A percentile compares a stretch with the other conserved stretches of the same genome.
Conservation (phyloP, 805 yeast species). For the Saccharomycopsis malanga region DNA sequence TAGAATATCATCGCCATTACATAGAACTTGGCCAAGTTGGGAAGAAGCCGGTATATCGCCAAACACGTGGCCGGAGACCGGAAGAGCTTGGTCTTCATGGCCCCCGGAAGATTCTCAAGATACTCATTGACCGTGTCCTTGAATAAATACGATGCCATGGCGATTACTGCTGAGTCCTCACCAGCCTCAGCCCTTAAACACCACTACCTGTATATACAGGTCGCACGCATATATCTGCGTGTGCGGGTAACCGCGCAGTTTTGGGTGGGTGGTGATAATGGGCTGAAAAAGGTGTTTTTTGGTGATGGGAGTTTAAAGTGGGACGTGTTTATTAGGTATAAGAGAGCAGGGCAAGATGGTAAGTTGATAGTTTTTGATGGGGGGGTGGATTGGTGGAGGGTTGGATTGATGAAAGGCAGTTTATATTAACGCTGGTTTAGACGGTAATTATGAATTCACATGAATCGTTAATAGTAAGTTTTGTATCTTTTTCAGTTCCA, state of each 20-base stretch:
- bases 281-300: neutral
- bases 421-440: constrained; percentile 4
- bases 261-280: too few relatives aligned
- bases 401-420: too few relatives aligned
- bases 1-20: constrained; percentile 82
- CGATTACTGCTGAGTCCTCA: too few relatives aligned
- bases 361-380: too few relatives aligned
- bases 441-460: constrained; percentile 19
- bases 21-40: constrained; percentile 82
- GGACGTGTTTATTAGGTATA: too few relatives aligned
- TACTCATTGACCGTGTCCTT: constrained; percentile 79
- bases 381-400: too few relatives aligned
- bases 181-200: neutral
- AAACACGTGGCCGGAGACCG: constrained; percentile 90
- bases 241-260: too few relatives aligned
- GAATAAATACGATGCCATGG: constrained; percentile 33
- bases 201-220: too few relatives aligned
- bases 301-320: neutral
- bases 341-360: too few relatives aligned
- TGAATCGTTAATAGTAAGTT: constrained; percentile 18
- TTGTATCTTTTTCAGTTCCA: neutral
- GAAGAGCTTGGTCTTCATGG: constrained; percentile 76
- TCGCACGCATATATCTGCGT: too few relatives aligned
- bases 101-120: constrained; percentile 81
- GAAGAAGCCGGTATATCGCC: constrained; percentile 84